phyloP scores from a whole-genome alignment of 1,139 yeast species.

The Pneumocystis canis region DNA sequence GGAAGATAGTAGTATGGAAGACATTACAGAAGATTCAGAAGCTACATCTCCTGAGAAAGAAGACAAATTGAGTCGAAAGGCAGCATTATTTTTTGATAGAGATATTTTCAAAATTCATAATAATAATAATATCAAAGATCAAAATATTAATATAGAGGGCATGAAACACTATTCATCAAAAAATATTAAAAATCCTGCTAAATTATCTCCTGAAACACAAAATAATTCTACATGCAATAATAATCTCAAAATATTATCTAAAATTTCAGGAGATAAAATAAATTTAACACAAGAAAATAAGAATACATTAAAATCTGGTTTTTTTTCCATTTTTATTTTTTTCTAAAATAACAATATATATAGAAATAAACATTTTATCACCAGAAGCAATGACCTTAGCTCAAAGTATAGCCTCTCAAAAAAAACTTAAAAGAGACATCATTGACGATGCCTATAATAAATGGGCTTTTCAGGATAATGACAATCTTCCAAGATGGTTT shows the following conservation, averaged over 20 bases:
- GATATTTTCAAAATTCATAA: slow-evolving; percentile 45
- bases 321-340: not conserved
- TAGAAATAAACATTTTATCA: slow-evolving; percentile 66
- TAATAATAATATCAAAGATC: slow-evolving; percentile 21
- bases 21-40: slow-evolving; percentile 12
- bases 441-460: slow-evolving; percentile 84
- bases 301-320: not conserved
- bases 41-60: slow-evolving; percentile 41
- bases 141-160: not conserved
- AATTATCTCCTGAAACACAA: not conserved
- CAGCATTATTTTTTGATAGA: slow-evolving; percentile 65
- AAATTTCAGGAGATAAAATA: not conserved
- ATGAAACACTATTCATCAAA: not conserved
- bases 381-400: slow-evolving; percentile 97
- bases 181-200: not conserved
- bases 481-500: slow-evolving; percentile 91
- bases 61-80: slow-evolving; percentile 61
- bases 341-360: not conserved
- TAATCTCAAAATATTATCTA: not conserved
- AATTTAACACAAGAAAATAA: not conserved
- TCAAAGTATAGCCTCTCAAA: slow-evolving; percentile 65
- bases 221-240: not conserved
- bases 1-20: not conserved
- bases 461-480: slow-evolving; percentile 80
- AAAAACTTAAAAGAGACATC: slow-evolving; percentile 53